Conservation (phyloP, 2,329 filamentous ascomycete genomes). For the Periconia sp. region DNA sequence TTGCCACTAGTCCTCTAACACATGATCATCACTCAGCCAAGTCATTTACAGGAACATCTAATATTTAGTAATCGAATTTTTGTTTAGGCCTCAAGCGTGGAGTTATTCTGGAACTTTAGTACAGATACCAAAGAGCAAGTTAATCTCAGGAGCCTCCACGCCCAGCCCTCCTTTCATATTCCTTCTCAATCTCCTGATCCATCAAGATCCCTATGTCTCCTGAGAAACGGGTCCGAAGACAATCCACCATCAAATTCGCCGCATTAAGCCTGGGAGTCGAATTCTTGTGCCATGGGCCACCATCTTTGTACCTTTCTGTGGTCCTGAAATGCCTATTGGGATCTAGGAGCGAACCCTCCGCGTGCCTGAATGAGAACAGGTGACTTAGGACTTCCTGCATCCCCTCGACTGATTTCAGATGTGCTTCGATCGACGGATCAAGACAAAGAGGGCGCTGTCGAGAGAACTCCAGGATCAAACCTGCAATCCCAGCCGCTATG, state of each 20-base stretch:
- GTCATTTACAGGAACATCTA: no score
- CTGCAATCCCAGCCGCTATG: conserved; percentile 18
- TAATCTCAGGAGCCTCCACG: no score
- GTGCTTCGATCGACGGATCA: neutral
- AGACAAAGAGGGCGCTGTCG: conserved; percentile 12
- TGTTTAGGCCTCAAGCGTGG: no score
- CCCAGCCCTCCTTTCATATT: neutral
- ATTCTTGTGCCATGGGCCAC: neutral
- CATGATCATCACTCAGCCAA: no score
- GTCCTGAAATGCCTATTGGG: neutral
- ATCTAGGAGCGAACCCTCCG: neutral
- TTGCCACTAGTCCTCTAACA: no score
- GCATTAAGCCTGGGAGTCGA: neutral
- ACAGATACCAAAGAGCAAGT: no score
- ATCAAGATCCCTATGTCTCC: neutral
- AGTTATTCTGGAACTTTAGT: no score
- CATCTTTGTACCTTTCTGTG: neutral
- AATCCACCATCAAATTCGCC: neutral
- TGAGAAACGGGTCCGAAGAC: neutral
- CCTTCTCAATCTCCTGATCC: neutral
- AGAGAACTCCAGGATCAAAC: conserved; percentile 15
- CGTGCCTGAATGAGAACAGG: neutral
- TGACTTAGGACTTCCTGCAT: neutral
- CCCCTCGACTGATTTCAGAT: conserved; percentile 1
- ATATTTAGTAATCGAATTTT: no score